These are phyloP conservation scores for Lipomyces yamadae DNA, from an alignment of 805 yeast genomes.

Conservation along the genomic window DNA sequence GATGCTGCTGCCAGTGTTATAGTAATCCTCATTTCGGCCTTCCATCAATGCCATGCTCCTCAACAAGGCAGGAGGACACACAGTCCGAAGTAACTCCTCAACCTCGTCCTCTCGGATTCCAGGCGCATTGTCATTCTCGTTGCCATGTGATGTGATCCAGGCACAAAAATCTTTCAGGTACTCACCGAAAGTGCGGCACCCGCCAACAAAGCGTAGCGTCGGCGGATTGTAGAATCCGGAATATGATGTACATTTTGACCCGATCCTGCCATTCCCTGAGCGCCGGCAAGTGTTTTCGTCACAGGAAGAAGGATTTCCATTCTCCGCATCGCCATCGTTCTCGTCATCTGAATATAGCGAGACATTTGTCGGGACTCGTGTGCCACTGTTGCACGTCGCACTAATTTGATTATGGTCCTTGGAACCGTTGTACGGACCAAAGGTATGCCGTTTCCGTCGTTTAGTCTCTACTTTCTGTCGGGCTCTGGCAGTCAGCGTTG, in stretches of 20 bases:
- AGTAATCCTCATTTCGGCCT: constrained; percentile 9
- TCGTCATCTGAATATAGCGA: neutral
- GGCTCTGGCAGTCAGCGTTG: constrained; percentile 6
- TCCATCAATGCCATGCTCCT: constrained; percentile 21
- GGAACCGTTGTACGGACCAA: neutral
- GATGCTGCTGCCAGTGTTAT: neutral
- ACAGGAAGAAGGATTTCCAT: neutral
- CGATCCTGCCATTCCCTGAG: neutral
- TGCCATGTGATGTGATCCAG: neutral
- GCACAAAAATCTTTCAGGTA: constrained; percentile 15
- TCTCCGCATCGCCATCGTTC: neutral
- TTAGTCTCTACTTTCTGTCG: constrained; percentile 4
- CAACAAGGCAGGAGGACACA: constrained; percentile 16
- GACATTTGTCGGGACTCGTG: neutral
- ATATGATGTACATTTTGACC: constrained; percentile 13
- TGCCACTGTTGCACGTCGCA: neutral
- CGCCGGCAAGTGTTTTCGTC: neutral
- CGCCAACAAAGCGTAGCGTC: constrained; percentile 19
- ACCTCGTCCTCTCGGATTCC: constrained; percentile 16
- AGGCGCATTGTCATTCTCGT: neutral
- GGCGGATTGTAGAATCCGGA: constrained; percentile 25
- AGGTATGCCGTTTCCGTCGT: neutral
- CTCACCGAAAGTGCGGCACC: constrained; percentile 31
- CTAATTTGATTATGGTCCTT: neutral
- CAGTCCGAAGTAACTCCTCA: constrained; percentile 13